These are phyloP conservation scores for Lophiostoma macrostomum DNA, from an alignment of 495 filamentous ascomycete species.

Conservation along the genomic window DNA sequence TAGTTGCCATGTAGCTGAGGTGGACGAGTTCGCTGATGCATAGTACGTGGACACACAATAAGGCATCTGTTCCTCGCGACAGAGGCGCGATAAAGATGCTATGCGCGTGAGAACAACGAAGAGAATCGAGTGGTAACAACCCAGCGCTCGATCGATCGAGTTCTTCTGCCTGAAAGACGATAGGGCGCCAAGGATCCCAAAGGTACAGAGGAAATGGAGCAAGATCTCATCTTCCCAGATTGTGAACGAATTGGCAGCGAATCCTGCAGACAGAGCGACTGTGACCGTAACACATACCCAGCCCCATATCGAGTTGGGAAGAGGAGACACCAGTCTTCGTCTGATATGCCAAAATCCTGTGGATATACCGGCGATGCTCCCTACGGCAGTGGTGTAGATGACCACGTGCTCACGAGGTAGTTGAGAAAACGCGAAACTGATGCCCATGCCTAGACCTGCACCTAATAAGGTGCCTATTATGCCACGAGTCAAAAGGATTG, in stretches of 20 bases:
- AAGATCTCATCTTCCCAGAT: slow-evolving; percentile 98
- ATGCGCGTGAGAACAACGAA: slow-evolving; percentile 80
- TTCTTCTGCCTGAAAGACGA: slow-evolving; percentile 68
- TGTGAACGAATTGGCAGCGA: slow-evolving; percentile 96
- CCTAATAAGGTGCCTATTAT: slow-evolving; percentile 38
- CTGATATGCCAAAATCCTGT: slow-evolving; percentile 53
- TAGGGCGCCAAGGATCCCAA: slow-evolving; percentile 69
- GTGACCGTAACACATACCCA: slow-evolving; percentile 81
- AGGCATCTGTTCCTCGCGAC: slow-evolving; percentile 97
- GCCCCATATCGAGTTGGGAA: slow-evolving; percentile 83
- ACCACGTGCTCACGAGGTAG: slow-evolving; percentile 37
- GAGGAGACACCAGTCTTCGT: slow-evolving; percentile 50
- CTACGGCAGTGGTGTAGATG: slow-evolving; percentile 54
- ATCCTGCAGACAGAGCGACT: slow-evolving; percentile 76
- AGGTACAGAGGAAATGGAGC: slow-evolving; percentile 86
- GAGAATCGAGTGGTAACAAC: slow-evolving; percentile 75
- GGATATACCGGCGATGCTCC: slow-evolving; percentile 60
- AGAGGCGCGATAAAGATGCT: slow-evolving; percentile 86
- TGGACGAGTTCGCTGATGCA: slow-evolving; percentile 84
- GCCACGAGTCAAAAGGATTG: slow-evolving; percentile 43
- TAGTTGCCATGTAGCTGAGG: slow-evolving; percentile 89
- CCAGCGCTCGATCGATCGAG: slow-evolving; percentile 62
- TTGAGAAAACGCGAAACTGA: slow-evolving; percentile 28
- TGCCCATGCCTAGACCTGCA: slow-evolving; percentile 31
- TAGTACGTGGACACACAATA: slow-evolving; percentile 95